Base-by-base conservation (phyloP, 331 rosid genomes). In the Dryas integrifolia region DNA sequence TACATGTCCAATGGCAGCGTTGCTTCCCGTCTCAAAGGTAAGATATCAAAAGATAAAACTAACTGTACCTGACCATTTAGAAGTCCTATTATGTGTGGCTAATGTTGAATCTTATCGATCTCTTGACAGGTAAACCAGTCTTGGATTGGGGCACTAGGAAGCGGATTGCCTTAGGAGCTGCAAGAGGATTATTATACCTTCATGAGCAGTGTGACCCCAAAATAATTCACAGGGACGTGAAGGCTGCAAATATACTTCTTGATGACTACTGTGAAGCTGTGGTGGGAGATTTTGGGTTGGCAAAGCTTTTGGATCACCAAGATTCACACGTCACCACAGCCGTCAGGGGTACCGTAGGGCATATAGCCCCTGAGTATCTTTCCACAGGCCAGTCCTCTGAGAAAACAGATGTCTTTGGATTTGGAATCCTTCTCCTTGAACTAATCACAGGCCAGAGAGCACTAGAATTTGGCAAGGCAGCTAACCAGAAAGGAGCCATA, bases 171-270 rank as follows among this genome's bases (percentile, higher is more conserved):
- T 63, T 95, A 18, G 98, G 98, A 77, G 96, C 98, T 46, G 97
- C 87, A 55, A 91, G 98, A 64, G 98, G 98, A 48, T 77, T 95
- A 30, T 41, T 91, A 3, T 95, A 95, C 76, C 96, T 95, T 75
- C 98, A 94, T 47, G 98, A 91, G 80, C 98, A 94, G 44, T 94
- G 98, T 82, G 98, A 94, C 69, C 98, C 98, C 4, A 94, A 94
- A 87, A 91, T 94, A 53, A 94, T 94, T 26, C 97, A 94, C 46
- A 82, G 98, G 58, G 97, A 94, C 70, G 98, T 94, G 65, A 94
- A 94, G 64, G 98, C 98, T 44, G 98, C 98, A 21, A 94, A 94
- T 48, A 92, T 94, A 74, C 85, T 94, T 76, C 97, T 94, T 16
- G 98, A 94, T 68, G 92, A 91, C 83, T 85, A 86, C 50, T 91